Base-by-base conservation (phyloP, 768 basidiomycete species). In the Phaffia tasmanica region DNA sequence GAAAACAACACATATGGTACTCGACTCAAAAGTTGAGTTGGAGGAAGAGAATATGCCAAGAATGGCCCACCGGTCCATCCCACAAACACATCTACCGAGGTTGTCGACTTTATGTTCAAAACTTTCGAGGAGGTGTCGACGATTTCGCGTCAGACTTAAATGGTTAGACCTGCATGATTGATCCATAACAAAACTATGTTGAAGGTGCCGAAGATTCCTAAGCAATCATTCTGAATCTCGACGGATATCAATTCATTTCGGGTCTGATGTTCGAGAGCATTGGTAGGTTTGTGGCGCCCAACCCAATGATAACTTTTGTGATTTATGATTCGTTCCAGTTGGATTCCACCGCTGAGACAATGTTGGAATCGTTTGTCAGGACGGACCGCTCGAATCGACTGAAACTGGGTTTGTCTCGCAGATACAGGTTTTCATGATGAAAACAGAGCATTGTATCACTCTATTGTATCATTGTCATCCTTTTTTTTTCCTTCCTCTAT, bases 121-220 rank as follows among this genome's bases (percentile, higher is more conserved):
- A 61, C 59, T 61, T 61, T 49, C 47, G 59, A 42, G 59, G 59
- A 21, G 59, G 47, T 49, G 47, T 61, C 15, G 59, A 61, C 59
- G 27, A 25, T 23, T 49, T 14, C 23, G 59, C 59, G 35, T 42
- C 59, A 23, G 47, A 61, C 7, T 49, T 61, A 8, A 25, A 15
- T 18, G 59, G 47, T 49, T 4, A 11, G 19, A 61, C 59, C 11
- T 61, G 59, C 46, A 42, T 61, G 23, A 61, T 42, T 9, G 15
- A 61, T 14, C 59, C 59, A 18, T 61, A 42, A 27, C 47, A 42
- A 42, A 61, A 61, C 47, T 61, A 61, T 42, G 59, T 61, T 7
- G 32, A 46, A 29, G 59, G 30, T 42, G 59, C 59, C 46, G 59
- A 61, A 16, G 59, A 42, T 23, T 27, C 59, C 16, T 42, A 61